These are phyloP conservation scores for Tympanopsis confertula DNA, from an alignment of 2,329 filamentous ascomycete species.

Conservation along the genomic window DNA sequence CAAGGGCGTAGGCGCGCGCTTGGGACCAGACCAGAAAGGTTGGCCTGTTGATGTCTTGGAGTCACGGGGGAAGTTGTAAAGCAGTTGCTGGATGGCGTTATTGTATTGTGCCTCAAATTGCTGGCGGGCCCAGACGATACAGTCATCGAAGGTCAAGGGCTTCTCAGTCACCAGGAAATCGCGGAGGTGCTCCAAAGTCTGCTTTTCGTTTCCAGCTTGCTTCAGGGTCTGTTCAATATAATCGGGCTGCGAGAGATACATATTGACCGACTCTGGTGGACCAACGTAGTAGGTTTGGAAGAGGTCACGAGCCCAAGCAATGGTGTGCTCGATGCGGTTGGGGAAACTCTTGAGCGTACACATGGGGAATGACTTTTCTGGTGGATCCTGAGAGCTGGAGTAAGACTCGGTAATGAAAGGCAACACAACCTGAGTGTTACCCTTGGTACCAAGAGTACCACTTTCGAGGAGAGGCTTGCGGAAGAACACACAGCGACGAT, in stretches of 20 bases:
- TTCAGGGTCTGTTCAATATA: conserved; percentile 80
- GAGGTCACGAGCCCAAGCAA: conserved; percentile 92
- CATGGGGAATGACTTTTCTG: conserved; percentile 98
- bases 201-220: conserved; percentile 89
- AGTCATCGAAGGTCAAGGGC: conserved; percentile 86
- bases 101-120: conserved; percentile 96
- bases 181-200: conserved; percentile 78
- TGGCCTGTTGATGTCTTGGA: conserved; percentile 77
- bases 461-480: conserved; percentile 92
- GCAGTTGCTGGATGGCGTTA: conserved; percentile 86
- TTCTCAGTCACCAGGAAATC: conserved; percentile 88
- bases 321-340: conserved; percentile 96
- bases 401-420: conserved; percentile 91
- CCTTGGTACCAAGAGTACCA: conserved; percentile 96
- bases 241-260: conserved; percentile 83
- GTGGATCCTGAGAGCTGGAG: conserved; percentile 90
- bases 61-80: conserved; percentile 97
- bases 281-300: conserved; percentile 93
- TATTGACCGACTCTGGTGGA: conserved; percentile 83
- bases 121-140: conserved; percentile 85
- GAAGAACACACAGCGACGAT: conserved; percentile 95
- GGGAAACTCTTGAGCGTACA: conserved; percentile 95
- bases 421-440: conserved; percentile 92
- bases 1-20: conserved; percentile 84
- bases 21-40: conserved; percentile 95